Conservation (phyloP, 148 eudicot genomes). For the Rhododendron simsii region DNA sequence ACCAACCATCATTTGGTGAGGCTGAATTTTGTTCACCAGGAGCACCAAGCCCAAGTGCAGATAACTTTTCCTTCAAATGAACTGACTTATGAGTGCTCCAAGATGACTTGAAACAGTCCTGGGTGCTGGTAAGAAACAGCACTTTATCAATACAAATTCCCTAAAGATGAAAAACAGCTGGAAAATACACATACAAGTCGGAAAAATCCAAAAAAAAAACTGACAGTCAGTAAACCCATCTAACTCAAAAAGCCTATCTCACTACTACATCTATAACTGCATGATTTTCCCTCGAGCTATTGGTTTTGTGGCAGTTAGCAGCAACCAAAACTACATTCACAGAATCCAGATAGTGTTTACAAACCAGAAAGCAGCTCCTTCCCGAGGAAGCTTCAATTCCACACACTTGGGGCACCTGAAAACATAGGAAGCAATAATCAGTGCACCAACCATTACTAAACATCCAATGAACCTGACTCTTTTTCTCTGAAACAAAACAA, state of each 20-base stretch:
- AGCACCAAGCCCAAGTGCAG: slow-evolving; percentile 34
- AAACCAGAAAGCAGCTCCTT: slow-evolving; percentile 92
- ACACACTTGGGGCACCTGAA: slow-evolving; percentile 96
- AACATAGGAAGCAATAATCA: not conserved
- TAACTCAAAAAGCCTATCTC: not conserved
- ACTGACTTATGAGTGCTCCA: slow-evolving; percentile 94
- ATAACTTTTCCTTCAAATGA: slow-evolving; percentile 60
- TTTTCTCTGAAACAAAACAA: not conserved
- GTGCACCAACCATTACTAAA: not conserved
- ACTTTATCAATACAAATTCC: slow-evolving; percentile 14
- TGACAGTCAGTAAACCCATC: not conserved
- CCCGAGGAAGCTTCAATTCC: slow-evolving; percentile 82
- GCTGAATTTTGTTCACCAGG: slow-evolving; percentile 35
- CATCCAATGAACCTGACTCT: not conserved
- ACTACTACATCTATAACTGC: not conserved
- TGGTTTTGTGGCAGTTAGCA: not conserved
- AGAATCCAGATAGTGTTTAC: slow-evolving; percentile 7
- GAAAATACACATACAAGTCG: not conserved
- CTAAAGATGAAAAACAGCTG: not conserved
- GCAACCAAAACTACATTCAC: not conserved
- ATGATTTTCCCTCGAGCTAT: not conserved
- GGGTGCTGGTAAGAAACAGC: slow-evolving; percentile 50
- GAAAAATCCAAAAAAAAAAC: not conserved
- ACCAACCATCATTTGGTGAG: slow-evolving; percentile 58
- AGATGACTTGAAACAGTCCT: slow-evolving; percentile 94